A percentile compares a stretch with the other conserved stretches of the same genome.
Evolutionary conservation across 495 filamentous ascomycete genomes (phyloP).

Genomic region (Penicillium silybi): DNA sequence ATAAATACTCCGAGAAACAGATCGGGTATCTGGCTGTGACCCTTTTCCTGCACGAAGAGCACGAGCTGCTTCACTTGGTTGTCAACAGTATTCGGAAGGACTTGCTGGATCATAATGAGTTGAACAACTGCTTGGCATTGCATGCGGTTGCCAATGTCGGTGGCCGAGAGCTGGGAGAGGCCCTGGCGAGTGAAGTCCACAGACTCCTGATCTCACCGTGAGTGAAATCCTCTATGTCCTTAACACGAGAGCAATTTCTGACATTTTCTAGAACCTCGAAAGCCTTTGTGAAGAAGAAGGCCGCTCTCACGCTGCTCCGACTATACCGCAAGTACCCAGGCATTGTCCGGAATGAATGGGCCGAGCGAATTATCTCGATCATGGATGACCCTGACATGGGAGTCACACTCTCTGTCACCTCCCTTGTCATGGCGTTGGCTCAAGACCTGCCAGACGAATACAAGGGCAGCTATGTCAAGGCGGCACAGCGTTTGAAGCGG

Average conservation of each 20-base stretch:
- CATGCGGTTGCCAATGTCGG: conserved; percentile 99
- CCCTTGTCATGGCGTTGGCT: conserved; percentile 90
- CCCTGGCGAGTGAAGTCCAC: conserved; percentile 89
- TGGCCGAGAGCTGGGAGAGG: conserved; percentile 94
- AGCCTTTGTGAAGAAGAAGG: conserved; percentile 99
- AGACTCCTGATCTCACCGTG: conserved; percentile 93
- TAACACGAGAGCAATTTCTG: conserved; percentile 1
- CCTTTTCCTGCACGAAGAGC: conserved; percentile 92
- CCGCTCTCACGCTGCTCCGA: conserved; percentile 90
- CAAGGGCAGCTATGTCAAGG: conserved; percentile 90
- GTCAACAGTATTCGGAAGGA: conserved; percentile 99
- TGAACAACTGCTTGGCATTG: conserved; percentile 95
- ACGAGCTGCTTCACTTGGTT: conserved; percentile 92
- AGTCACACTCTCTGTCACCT: conserved; percentile 92
- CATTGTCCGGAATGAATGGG: conserved; percentile 95
- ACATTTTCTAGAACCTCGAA: conserved; percentile 72
- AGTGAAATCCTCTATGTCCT: not conserved
- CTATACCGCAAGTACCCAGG: conserved; percentile 90
- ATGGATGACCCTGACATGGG: conserved; percentile 98
- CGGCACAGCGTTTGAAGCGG: conserved; percentile 80
- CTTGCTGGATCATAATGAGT: conserved; percentile 86
- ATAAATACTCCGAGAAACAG: conserved; percentile 98
- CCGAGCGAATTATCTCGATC: conserved; percentile 92
- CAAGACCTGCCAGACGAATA: conserved; percentile 93
- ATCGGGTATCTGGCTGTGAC: conserved; percentile 98